Evolutionary conservation across 2,329 filamentous ascomycete genomes (phyloP).

Genomic region (Alternaria sp.): DNA sequence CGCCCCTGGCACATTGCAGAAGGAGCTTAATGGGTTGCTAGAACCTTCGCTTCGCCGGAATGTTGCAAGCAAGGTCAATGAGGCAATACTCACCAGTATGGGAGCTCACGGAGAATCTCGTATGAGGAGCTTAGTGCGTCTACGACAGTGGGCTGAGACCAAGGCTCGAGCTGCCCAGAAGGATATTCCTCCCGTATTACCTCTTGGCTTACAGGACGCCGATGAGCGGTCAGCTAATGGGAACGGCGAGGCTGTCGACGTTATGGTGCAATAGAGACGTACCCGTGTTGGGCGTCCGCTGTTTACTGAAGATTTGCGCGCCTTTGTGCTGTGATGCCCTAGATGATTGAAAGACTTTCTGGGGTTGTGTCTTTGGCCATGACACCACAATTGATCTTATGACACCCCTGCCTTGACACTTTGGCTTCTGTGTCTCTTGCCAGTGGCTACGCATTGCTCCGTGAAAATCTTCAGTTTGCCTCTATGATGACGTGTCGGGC

Average conservation of each 20-base stretch:
- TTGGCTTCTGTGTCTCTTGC: background rate
- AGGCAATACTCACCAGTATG: constrained; percentile 80
- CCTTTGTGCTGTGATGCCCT: background rate
- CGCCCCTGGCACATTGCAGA: constrained; percentile 71
- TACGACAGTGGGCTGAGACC: constrained; percentile 85
- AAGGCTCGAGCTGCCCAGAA: constrained; percentile 60
- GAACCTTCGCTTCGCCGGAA: constrained; percentile 80
- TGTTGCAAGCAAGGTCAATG: constrained; percentile 89
- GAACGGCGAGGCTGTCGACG: constrained; percentile 48
- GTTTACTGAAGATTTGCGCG: background rate
- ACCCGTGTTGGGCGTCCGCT: background rate
- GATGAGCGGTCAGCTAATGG: constrained; percentile 36
- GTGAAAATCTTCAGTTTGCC: background rate
- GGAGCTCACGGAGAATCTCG: constrained; percentile 79
- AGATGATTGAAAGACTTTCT: background rate
- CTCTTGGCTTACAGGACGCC: constrained; percentile 54
- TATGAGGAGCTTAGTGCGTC: constrained; percentile 79
- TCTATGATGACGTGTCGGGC: background rate
- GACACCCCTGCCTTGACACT: background rate
- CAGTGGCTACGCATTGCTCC: background rate
- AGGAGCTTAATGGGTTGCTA: constrained; percentile 77
- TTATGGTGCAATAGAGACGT: constrained; percentile 43
- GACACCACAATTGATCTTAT: constrained; percentile 5
- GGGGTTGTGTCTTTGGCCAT: background rate
- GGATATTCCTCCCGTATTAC: constrained; percentile 53